These are phyloP conservation scores for Dactylorhiza incarnata DNA, from an alignment of 106 monocot species.

Conservation along the genomic window DNA sequence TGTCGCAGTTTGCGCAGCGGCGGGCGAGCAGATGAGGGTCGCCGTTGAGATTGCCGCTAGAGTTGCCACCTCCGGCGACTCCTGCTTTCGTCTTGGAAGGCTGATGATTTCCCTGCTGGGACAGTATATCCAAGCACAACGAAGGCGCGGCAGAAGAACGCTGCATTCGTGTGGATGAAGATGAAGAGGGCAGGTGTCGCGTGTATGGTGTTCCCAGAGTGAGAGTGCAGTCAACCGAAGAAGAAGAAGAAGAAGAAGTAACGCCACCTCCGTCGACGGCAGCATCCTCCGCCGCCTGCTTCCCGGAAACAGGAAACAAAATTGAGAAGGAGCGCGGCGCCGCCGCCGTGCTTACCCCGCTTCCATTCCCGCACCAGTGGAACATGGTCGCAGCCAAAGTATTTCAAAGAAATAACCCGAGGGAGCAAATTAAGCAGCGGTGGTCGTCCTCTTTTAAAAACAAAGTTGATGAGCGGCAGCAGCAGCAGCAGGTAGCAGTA, in stretches of 20 bases:
- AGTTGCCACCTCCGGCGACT: not conserved
- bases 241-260: not conserved
- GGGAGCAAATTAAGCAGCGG: not conserved
- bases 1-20: slow-evolving; percentile 95
- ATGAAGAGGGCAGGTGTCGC: slow-evolving; percentile 15
- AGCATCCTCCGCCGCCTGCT: slow-evolving; percentile 6
- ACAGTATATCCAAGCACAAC: slow-evolving; percentile 40
- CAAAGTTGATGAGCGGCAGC: not conserved
- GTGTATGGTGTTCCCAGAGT: slow-evolving; percentile 83
- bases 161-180: not conserved
- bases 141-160: slow-evolving; percentile 7
- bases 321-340: slow-evolving; percentile 34
- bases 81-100: not conserved
- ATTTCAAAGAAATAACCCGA: not conserved
- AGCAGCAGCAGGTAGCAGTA: not conserved
- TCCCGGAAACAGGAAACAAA: slow-evolving; percentile 30
- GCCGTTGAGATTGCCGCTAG: not conserved
- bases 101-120: slow-evolving; percentile 9
- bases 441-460: not conserved
- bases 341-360: not conserved
- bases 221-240: slow-evolving; percentile 78
- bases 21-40: slow-evolving; percentile 57
- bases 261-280: not conserved
- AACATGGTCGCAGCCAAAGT: slow-evolving; percentile 10
- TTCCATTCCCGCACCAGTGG: slow-evolving; percentile 19